These are phyloP conservation scores for Globisporangium cylindrosporum DNA, from an alignment of 352 stramenopile species.

Conservation along the genomic window DNA sequence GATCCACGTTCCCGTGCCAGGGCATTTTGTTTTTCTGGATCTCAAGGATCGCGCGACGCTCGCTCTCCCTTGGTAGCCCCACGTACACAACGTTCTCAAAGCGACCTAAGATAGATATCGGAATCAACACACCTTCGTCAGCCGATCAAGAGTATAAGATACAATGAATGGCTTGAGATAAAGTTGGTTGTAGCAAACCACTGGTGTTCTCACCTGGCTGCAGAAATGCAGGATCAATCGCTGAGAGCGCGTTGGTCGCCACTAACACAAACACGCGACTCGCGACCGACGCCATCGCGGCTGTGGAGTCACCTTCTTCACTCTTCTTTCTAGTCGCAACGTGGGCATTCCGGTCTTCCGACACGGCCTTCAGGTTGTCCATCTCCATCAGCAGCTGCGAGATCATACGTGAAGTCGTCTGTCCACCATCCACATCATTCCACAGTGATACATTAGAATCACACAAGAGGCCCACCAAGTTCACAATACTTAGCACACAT, in stretches of 20 bases:
- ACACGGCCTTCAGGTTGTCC: conserved; percentile 58
- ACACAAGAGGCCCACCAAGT: too few species aligned
- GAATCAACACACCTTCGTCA: background rate
- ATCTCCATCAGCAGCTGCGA: conserved; percentile 85
- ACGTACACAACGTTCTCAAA: conserved; percentile 86
- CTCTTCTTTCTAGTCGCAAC: background rate
- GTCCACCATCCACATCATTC: background rate
- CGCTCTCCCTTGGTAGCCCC: conserved; percentile 45
- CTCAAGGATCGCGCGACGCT: conserved; percentile 63
- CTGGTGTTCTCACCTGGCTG: conserved; percentile 48
- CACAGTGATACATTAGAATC: background rate
- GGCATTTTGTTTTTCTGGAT: conserved; percentile 70
- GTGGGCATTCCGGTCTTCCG: conserved; percentile 39
- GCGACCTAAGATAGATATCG: conserved; percentile 33
- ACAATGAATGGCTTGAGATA: background rate
- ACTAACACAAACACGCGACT: conserved; percentile 77
- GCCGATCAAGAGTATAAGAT: background rate
- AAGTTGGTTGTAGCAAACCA: background rate
- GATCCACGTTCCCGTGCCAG: conserved; percentile 52
- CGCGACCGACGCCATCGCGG: conserved; percentile 23
- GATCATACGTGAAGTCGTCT: conserved; percentile 83
- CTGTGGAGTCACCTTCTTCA: background rate
- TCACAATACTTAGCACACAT: background rate
- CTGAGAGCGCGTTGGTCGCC: conserved; percentile 71
- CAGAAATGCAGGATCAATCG: conserved; percentile 79